Conservation (phyloP, 2,329 filamentous ascomycete species). For the Nigrospora oryzae region DNA sequence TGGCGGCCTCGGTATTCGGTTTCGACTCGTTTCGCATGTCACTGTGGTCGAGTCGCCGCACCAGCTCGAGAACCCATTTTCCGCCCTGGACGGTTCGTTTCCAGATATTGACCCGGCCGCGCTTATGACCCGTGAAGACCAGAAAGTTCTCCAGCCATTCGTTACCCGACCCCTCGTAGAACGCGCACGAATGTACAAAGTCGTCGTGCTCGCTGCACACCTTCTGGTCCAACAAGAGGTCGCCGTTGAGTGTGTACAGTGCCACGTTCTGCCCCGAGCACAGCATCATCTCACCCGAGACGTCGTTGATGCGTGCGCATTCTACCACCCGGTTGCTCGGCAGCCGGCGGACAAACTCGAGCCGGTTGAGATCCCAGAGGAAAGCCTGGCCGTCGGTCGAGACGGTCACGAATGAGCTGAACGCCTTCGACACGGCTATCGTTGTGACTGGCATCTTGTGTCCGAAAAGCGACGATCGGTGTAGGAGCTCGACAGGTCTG, state of each 20-base stretch:
- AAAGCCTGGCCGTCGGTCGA: slow-evolving; percentile 76
- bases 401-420: slow-evolving; percentile 79
- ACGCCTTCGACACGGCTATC: slow-evolving; percentile 78
- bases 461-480: slow-evolving; percentile 76
- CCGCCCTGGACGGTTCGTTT: slow-evolving; percentile 48
- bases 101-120: slow-evolving; percentile 78
- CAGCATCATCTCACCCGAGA: slow-evolving; percentile 81
- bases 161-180: slow-evolving; percentile 84
- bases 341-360: slow-evolving; percentile 75
- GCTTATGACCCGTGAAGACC: slow-evolving; percentile 79
- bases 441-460: slow-evolving; percentile 77
- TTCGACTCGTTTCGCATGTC: slow-evolving; percentile 57
- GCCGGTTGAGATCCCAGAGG: slow-evolving; percentile 89
- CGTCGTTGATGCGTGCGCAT: slow-evolving; percentile 81
- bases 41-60: slow-evolving; percentile 75
- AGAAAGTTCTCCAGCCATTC: slow-evolving; percentile 87
- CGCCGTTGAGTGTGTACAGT: slow-evolving; percentile 83
- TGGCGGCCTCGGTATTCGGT: slow-evolving; percentile 54
- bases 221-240: slow-evolving; percentile 71
- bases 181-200: slow-evolving; percentile 72
- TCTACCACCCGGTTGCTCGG: slow-evolving; percentile 51
- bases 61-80: slow-evolving; percentile 66
- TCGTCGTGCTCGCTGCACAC: slow-evolving; percentile 67
- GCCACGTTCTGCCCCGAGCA: slow-evolving; percentile 68
- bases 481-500: slow-evolving; percentile 70